Conservation (phyloP, 768 basidiomycete genomes). For the Lentinula detonsa region DNA sequence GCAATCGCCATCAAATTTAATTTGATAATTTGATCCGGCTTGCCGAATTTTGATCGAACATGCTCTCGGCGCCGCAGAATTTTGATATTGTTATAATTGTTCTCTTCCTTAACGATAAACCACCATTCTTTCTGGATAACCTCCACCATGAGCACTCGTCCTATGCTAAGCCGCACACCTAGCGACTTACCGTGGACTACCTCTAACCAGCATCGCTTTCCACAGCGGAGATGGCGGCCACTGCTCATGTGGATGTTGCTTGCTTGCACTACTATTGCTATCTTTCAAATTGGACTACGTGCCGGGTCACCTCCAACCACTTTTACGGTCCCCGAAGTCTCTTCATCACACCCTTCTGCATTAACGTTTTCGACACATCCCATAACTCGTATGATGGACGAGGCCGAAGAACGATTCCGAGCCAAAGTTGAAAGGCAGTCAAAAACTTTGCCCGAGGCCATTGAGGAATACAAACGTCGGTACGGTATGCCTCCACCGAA, state of each 20-base stretch:
- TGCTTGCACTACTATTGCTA: neutral
- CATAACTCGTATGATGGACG: conserved; percentile 76
- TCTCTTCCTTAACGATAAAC: neutral
- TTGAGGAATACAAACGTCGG: conserved; percentile 72
- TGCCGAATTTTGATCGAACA: neutral
- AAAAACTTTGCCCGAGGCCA: conserved; percentile 71
- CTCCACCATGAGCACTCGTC: neutral
- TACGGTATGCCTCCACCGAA: conserved; percentile 78
- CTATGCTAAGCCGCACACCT: neutral
- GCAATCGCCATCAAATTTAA: too few species aligned
- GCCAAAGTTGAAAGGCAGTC: conserved; percentile 69
- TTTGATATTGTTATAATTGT: neutral
- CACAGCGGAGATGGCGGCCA: neutral
- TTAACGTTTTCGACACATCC: conserved; percentile 46
- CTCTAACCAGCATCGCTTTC: neutral
- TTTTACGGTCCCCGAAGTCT: conserved; percentile 15
- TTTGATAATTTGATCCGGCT: too few species aligned
- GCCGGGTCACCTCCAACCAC: conserved; percentile 8
- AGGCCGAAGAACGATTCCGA: conserved; percentile 73
- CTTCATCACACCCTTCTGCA: conserved; percentile 10
- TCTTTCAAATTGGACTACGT: neutral
- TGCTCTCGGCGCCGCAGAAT: neutral
- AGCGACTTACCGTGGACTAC: neutral
- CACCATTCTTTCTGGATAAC: neutral
- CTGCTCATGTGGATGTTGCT: conserved; percentile 1